Evolutionary conservation across 1,284 basidiomycete species (phyloP), one percentile per base, ranked within the genome.

Genomic region (Puccinia triticina): DNA sequence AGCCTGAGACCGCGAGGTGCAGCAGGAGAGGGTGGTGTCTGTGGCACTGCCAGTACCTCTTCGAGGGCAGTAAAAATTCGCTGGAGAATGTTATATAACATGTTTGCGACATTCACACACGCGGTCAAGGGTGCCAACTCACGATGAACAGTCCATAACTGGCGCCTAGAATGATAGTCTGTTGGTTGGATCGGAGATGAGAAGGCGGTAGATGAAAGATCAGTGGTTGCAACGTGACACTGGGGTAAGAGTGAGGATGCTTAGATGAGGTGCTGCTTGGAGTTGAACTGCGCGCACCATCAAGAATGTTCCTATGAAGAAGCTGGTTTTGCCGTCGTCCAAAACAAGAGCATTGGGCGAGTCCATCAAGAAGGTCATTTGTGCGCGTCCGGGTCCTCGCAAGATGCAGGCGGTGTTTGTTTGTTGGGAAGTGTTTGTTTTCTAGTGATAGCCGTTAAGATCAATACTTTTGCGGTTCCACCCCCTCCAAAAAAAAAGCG

Each of bases 131-230:
- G 26, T 53, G 61, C 48, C 12, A 21, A 67, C 76, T 64, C 46
- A 66, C 76, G 29, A 77, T 77, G n/a, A 77, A 67, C n/a, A 77
- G 59, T 14, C 76, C 76, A 12, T 34, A 66, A 66, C 67, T 67
- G 0, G 48, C 48, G 48, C 76, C 76, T 40, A 77, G 61, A 8
- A 67, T 67, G 26, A 29, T 16, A 67, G 76, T 77, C 76, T 77
- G 34, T 61, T 18, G 72, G 50, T 50, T 64, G 40, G 8, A 26
- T 37, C 8, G 5, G 8, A 34, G 12, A 8, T 18, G 23, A 64
- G 37, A 40, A 64, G 40, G 34, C 43, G 26, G 40, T n/a, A 16
- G 29, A 73, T 26, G 43, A 48, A 66, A 21, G n/a, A 77, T 48
- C 43, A 77, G 3, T 32, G n/a, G n/a, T n/a, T n/a, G n/a, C n/a